Base-by-base conservation (phyloP, 192 early-diverging fungal genomes). In the Entophlyctis helioformis region DNA sequence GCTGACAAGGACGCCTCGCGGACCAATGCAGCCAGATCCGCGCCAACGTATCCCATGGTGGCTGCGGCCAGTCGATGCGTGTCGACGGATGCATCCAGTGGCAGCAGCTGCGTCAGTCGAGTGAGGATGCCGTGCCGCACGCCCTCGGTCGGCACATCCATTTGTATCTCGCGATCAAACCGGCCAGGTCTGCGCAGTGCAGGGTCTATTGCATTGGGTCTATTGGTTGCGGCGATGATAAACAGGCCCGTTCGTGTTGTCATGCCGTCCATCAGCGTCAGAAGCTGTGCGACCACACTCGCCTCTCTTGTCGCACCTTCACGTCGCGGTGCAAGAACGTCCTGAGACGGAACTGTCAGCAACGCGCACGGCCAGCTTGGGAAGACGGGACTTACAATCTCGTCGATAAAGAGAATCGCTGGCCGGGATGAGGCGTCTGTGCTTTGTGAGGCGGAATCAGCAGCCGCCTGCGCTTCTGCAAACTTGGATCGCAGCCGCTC, bases 361-460 rank as follows among this genome's bases (percentile, higher is more conserved):
- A 44, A 23, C 5, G 32, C 5, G 16, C 21, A 39, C n/a, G 6
- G 4, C 4, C n/a, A 39, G 21, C 37, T 8, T 21, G 21, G 3
- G 15, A 21, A 6, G 7, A 5, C 21, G 12, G 15, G 15, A 43
- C 71, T 57, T 61, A 84, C 85, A 34, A 98, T 76, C 55, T 98
- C 95, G 61, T 98, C 95, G 44, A 98, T 96, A 63, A 98, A 98
- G 19, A 98, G 53, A 27, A 98, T 86, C 39, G 80, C 76, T 0
- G 86, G 68, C 13, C 43, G 25, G 24, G 49, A 32, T 3, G 57
- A 45, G 1, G 48, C 40, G 3, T 51, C 20, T 7, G 70, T 63
- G 11, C 60, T 24, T 0, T 46, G n/a, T n/a, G n/a, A n/a, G n/a
- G n/a, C n/a, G n/a, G n/a, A n/a, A n/a, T n/a, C n/a, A n/a, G n/a